Evolutionary conservation across 192 early-diverging fungal species (phyloP).

Genomic region (Backusella mclennaniae): DNA sequence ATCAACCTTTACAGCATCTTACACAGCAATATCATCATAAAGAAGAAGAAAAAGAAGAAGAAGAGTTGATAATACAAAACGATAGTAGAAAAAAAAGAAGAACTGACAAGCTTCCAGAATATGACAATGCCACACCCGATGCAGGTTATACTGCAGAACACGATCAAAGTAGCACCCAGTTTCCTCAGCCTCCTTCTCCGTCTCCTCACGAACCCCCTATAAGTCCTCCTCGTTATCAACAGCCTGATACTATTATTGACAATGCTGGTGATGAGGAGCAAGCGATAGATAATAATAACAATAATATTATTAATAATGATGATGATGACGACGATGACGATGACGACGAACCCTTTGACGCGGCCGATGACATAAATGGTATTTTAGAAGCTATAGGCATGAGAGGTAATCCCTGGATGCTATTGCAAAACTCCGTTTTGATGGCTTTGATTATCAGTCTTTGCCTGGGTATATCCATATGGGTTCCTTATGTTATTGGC

Average conservation of each 20-base stretch:
- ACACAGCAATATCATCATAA: neutral
- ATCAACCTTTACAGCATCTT: neutral
- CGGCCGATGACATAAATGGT: conserved; percentile 67
- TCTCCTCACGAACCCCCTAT: neutral
- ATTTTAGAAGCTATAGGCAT: conserved; percentile 89
- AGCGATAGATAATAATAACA: neutral
- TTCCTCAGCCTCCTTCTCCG: neutral
- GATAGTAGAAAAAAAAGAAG: neutral
- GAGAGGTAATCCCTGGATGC: conserved; percentile 73
- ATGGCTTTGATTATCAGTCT: conserved; percentile 72
- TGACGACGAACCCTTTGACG: conserved; percentile 45
- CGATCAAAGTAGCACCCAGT: neutral
- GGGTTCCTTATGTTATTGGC: conserved; percentile 74
- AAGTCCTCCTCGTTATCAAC: neutral
- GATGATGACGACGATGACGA: conserved; percentile 27
- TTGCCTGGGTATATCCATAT: conserved; percentile 68
- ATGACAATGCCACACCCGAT: neutral
- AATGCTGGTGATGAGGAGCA: neutral
- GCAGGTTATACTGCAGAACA: neutral
- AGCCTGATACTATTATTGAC: neutral
- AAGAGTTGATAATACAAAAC: neutral
- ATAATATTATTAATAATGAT: neutral
- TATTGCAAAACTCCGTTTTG: conserved; percentile 80
- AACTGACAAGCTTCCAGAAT: neutral
- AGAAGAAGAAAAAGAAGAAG: neutral